Conservation (phyloP, 352 stramenopile species). For the Phytophthora fragariae region DNA sequence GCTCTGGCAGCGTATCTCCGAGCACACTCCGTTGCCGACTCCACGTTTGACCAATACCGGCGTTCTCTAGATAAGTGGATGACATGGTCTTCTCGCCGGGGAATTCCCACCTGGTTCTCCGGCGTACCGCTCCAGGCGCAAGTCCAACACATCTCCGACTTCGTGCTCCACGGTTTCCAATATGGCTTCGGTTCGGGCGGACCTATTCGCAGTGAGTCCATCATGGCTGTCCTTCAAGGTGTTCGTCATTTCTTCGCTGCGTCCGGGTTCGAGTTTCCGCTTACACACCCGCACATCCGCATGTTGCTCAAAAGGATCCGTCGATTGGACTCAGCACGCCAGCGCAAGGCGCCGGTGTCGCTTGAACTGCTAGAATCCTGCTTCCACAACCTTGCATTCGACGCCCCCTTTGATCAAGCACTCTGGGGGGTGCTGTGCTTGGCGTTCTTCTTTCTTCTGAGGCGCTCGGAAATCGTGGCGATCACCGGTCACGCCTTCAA, state of each 20-base stretch:
- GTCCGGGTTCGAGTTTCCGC: too few relatives aligned
- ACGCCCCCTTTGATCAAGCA: too few relatives aligned
- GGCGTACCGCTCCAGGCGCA: not conserved
- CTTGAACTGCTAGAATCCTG: too few relatives aligned
- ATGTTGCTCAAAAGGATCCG: too few relatives aligned
- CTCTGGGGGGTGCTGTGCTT: conserved; percentile 18
- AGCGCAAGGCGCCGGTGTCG: too few relatives aligned
- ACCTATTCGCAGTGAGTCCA: not conserved
- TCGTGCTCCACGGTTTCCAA: conserved; percentile 15
- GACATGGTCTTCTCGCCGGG: not conserved
- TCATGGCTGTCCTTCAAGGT: conserved; percentile 10
- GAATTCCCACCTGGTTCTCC: conserved; percentile 1
- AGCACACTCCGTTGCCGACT: conserved; percentile 9
- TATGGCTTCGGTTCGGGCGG: conserved; percentile 1
- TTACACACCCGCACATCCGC: too few relatives aligned
- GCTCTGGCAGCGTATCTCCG: conserved; percentile 22
- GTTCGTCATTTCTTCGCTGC: not conserved
- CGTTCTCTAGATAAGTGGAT: not conserved
- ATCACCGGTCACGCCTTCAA: not conserved
- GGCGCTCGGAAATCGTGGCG: conserved; percentile 7
- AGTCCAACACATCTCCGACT: conserved; percentile 12
- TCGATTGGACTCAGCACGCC: too few relatives aligned
- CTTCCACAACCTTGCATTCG: too few relatives aligned
- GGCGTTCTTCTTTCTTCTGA: conserved; percentile 13
- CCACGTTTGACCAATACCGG: conserved; percentile 12